phyloP scores from a whole-genome alignment of 352 stramenopile genomes.

The Pythium guiyangense region DNA sequence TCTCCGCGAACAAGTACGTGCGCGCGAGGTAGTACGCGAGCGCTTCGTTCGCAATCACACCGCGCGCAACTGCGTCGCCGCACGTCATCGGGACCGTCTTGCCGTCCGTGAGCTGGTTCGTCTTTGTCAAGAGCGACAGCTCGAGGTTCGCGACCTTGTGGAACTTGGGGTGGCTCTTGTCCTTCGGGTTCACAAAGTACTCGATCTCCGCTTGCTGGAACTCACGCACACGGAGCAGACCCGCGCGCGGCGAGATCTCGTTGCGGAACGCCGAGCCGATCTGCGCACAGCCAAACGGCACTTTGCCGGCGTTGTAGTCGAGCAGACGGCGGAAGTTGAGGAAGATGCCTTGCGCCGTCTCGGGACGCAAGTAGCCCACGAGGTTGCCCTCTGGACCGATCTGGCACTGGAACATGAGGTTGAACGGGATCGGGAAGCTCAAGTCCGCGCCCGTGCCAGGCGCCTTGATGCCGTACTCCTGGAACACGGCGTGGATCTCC shows the following conservation, averaged over 20 bases:
- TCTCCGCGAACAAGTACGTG: conserved; percentile 95
- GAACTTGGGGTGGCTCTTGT: conserved; percentile 99
- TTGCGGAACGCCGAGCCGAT: conserved; percentile 91
- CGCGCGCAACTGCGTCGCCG: conserved; percentile 87
- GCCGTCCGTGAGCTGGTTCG: conserved; percentile 95
- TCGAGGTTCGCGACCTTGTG: conserved; percentile 77
- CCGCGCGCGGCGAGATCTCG: conserved; percentile 96
- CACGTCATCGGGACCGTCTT: conserved; percentile 94
- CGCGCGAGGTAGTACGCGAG: conserved; percentile 99
- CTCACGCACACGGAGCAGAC: conserved; percentile 97
- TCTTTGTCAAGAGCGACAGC: conserved; percentile 91
- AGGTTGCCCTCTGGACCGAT: conserved; percentile 97
- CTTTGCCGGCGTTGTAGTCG: conserved; percentile 96
- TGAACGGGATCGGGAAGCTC: conserved; percentile 98
- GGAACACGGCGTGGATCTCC: conserved; percentile 95
- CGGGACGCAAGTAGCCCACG: conserved; percentile 96
- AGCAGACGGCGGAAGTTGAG: conserved; percentile 98
- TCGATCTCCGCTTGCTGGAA: conserved; percentile 99
- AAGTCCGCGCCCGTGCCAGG: conserved; percentile 89
- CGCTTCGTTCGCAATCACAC: conserved; percentile 98
- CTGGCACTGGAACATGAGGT: conserved; percentile 99
- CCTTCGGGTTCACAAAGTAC: conserved; percentile 98
- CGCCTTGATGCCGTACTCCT: conserved; percentile 93
- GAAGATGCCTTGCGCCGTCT: conserved; percentile 99
- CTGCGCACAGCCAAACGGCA: conserved; percentile 80